Base-by-base conservation (phyloP, 2,329 filamentous ascomycete genomes). In the Pseudogymnoascus sp. region DNA sequence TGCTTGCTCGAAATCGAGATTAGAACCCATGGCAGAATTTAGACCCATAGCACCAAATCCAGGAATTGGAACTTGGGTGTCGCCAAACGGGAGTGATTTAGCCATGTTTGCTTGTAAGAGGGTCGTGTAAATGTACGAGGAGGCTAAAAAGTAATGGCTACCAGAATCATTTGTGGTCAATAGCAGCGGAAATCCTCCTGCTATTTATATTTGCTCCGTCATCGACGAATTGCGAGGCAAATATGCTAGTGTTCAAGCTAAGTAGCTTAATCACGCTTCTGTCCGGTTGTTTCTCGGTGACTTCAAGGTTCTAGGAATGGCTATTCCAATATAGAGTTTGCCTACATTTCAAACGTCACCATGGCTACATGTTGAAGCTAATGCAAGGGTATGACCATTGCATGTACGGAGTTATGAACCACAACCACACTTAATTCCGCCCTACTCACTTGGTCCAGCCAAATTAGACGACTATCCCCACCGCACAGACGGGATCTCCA, bases 41-140 rank as follows among this genome's bases (percentile, higher is more conserved):
- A 81, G 68, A 7, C 80, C 80, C 79, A 82, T 82, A 10, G 78
- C 78, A 19, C 80, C 79, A 63, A 82, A 81, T 61, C 79, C 79
- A 1, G 79, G 78, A 4, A 68, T 66, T 3, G 76, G 73, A 15
- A 80, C 76, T 38, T 77, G 65, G 33, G 75, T 70, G 62, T 75
- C 68, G 21, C 67, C 69, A 60, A 80, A 79, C 2, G 73, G 73
- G 57, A 79, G 67, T 65, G 76, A 76, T 62, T 77, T 74, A 65
- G 76, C 76, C 77, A 79, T 74, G 47, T 61, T 69, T 40, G 23
- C 21, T 44, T 26, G 15, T 44, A 7, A 31, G 38, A 50, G 9
- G 36, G 5, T 1, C 36, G 36, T 38, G 36, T 17, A 38, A 17
- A 38, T 38, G 15, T 17, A 38, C 8, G 36, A 17, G 1, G 7